Percentiles rank a stretch among this genome's conserved stretches.
Evolutionary conservation across 495 filamentous ascomycete species (phyloP).

Genomic region (Penicillium simplicissimum): DNA sequence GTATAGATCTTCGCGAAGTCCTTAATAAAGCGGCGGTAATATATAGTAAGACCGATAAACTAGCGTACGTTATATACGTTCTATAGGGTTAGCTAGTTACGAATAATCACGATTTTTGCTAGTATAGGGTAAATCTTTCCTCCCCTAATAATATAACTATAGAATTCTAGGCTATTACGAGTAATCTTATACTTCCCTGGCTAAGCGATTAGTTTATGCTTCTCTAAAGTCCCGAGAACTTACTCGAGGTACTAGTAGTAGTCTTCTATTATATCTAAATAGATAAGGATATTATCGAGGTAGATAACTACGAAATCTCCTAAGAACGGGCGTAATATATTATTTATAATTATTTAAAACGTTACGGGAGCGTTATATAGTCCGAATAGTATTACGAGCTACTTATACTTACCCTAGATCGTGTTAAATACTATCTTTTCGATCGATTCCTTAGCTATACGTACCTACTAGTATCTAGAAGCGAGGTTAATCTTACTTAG

Average conservation of each 20-base stretch:
- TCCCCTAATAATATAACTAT: neutral
- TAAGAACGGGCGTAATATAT: neutral
- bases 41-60: too few relatives aligned
- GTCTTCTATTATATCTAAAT: neutral
- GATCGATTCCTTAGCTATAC: neutral
- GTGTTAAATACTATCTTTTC: conserved; percentile 7
- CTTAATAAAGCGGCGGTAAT: too few relatives aligned
- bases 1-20: neutral
- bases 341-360: conserved; percentile 12
- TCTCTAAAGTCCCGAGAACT: neutral
- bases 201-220: neutral
- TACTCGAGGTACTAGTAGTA: conserved; percentile 5
- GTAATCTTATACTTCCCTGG: neutral
- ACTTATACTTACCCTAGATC: conserved; percentile 15
- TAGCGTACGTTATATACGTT: too few relatives aligned
- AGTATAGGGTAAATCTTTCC: too few relatives aligned
- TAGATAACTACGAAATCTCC: too few relatives aligned
- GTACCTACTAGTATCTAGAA: neutral
- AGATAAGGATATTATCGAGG: conserved; percentile 1
- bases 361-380: conserved; percentile 6
- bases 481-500: conserved; percentile 2
- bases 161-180: neutral
- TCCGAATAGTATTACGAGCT: conserved; percentile 12
- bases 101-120: too few relatives aligned
- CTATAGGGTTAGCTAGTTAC: too few relatives aligned